Conservation (phyloP, 371 early-diverging fungal species). For the Mortierella sp. region DNA sequence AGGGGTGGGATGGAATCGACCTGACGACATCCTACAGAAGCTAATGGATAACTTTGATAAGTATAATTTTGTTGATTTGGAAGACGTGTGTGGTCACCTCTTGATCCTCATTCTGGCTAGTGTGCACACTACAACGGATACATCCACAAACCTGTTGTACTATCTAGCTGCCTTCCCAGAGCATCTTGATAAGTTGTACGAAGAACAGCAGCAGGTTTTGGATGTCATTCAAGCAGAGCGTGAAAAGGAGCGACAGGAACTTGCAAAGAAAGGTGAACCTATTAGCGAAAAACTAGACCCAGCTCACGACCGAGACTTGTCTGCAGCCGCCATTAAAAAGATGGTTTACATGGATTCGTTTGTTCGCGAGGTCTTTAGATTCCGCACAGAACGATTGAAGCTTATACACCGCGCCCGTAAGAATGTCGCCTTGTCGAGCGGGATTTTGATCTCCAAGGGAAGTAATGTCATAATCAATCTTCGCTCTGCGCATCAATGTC, state of each 20-base stretch:
- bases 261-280: not conserved
- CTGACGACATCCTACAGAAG: conserved; percentile 30
- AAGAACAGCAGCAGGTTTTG: conserved; percentile 60
- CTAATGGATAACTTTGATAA: conserved; percentile 44
- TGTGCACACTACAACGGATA: conserved; percentile 59
- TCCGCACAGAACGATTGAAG: conserved; percentile 27
- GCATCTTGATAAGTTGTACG: conserved; percentile 52
- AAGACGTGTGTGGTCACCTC: conserved; percentile 45
- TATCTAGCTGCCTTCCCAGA: conserved; percentile 58
- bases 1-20: conserved; percentile 26
- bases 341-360: conserved; percentile 65
- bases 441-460: conserved; percentile 60
- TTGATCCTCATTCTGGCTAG: conserved; percentile 58
- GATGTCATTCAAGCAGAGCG: conserved; percentile 26
- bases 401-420: conserved; percentile 52
- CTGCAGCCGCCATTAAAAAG: conserved; percentile 49
- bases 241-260: conserved; percentile 25
- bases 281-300: conserved; percentile 30
- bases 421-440: conserved; percentile 55
- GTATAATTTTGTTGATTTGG: conserved; percentile 38
- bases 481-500: conserved; percentile 18
- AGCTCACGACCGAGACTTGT: conserved; percentile 35
- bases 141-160: conserved; percentile 54
- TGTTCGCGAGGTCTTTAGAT: conserved; percentile 60
- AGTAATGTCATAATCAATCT: conserved; percentile 21